Evolutionary conservation across 441 rosid species (phyloP), one percentile per base, ranked within the genome.

Genomic region (Adansonia rubrostipa): DNA sequence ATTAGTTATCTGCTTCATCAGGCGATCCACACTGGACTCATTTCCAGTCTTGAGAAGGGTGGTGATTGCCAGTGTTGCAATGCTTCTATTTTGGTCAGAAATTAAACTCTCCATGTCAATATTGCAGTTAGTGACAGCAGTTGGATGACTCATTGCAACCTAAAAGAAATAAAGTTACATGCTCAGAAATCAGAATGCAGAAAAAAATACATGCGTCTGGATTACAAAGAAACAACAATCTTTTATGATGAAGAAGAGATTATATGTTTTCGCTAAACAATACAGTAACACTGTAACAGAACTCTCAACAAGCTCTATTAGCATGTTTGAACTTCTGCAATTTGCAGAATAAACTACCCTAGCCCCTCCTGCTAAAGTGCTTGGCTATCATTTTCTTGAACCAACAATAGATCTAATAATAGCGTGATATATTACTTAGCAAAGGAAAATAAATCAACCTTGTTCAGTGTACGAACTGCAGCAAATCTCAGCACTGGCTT

Each of bases 121-220:
- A 80, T 96, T 96, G 88, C 99, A 96, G 89, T 90, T 94, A 78
- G 97, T 94, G 71, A 96, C 97, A 76, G 98, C 97, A 93, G 89
- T 94, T 17, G 98, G 97, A 93, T 96, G 97, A 60, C 95, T 89
- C 99, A 94, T 92, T 54, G 99, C 96, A 84, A 96, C 99, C 98
- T 96, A 92, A 67, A 76, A 74, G 74, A 28, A 76, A 66, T 60
- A 77, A 36, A 80, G 53, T 73, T 22, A 19, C 61, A 33, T 4
- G 28, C 71, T 84, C 62, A 85, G 78, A n/a, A 45, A 66, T 85
- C 64, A 86, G 80, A 15, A 15, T 72, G 67, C 63, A 72, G 9
- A 36, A 9, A 72, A 54, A 33, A 54, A 4, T 5, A 19, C 22
- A 33, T 14, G 19, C 14, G 44, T 17, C 13, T 9, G 14, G n/a